A percentile compares a stretch with the other conserved stretches of the same genome.
phyloP scores from a whole-genome alignment of 148 eudicot species.

The Selenicereus undatus region DNA sequence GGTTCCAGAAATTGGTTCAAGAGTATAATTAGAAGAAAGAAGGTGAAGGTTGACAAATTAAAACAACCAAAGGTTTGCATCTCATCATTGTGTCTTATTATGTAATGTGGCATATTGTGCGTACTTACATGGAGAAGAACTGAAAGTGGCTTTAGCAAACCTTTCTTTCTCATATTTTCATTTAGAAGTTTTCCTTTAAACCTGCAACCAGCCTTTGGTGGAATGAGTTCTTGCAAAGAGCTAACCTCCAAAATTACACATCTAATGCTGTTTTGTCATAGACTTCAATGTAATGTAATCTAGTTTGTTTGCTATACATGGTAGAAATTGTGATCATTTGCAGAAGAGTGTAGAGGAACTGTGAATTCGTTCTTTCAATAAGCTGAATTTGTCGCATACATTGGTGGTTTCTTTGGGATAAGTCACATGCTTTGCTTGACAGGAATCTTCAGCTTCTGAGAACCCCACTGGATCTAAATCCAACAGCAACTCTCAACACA shows the following conservation, averaged over 20 bases:
- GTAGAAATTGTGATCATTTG: neutral
- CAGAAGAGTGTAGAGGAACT: neutral
- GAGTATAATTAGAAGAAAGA: conserved; percentile 61
- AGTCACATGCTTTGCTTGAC: no score
- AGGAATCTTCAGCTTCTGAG: conserved; percentile 25
- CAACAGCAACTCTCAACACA: conserved; percentile 20
- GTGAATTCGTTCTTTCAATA: neutral
- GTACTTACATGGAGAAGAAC: neutral
- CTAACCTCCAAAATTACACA: neutral
- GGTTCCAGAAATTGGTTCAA: conserved; percentile 89
- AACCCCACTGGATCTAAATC: conserved; percentile 34
- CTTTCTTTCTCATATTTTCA: neutral
- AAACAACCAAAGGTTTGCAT: conserved; percentile 54
- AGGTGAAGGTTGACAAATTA: conserved; percentile 45
- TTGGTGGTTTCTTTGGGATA: neutral
- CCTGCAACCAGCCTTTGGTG: neutral
- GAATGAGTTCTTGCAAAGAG: neutral
- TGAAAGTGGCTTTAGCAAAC: neutral
- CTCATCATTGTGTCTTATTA: neutral
- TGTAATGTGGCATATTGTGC: neutral
- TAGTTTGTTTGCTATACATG: neutral
- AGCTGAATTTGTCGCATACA: neutral
- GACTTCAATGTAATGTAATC: neutral
- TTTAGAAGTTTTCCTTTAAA: neutral
- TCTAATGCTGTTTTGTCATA: neutral